Percentiles rank a stretch among this genome's conserved stretches.
phyloP scores from a whole-genome alignment of 1,284 basidiomycete species.

The Microbotryum saponariae region DNA sequence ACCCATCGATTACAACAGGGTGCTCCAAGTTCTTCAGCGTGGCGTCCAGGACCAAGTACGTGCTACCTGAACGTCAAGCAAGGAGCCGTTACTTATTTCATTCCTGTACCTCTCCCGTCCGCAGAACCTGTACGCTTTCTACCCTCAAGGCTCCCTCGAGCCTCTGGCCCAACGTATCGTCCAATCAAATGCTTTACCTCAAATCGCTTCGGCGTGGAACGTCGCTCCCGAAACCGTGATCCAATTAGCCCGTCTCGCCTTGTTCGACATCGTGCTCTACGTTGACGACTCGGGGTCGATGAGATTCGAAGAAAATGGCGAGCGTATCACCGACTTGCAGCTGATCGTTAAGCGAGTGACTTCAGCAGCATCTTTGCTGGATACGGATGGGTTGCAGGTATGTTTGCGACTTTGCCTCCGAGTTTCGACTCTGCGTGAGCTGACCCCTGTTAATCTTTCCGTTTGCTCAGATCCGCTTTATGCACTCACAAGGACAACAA shows the following conservation, averaged over 20 bases:
- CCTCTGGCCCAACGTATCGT: constrained; percentile 44
- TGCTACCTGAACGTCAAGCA: too few relatives aligned
- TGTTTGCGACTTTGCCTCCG: too few relatives aligned
- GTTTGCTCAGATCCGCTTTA: not conserved
- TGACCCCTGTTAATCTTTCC: not conserved
- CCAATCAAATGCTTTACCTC: constrained; percentile 41
- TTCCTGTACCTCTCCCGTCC: too few relatives aligned
- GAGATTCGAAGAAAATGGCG: not conserved
- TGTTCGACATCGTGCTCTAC: constrained; percentile 39
- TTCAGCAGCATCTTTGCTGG: not conserved
- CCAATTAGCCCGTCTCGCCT: constrained; percentile 43
- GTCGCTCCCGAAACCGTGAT: constrained; percentile 45
- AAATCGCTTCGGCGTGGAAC: constrained; percentile 44
- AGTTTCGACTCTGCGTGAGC: not conserved
- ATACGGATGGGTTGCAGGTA: not conserved
- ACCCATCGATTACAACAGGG: constrained; percentile 3
- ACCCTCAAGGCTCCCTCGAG: constrained; percentile 43
- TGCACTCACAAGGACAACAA: constrained; percentile 36
- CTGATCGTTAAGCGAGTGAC: not conserved
- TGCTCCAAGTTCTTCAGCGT: constrained; percentile 8
- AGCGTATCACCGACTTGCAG: not conserved
- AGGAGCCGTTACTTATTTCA: too few relatives aligned
- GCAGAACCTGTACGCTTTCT: constrained; percentile 45
- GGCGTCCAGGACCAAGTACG: constrained; percentile 4
- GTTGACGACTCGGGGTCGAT: constrained; percentile 42